Evolutionary conservation across 345 rosid species (phyloP).

Genomic region (Chamaenerion angustifolium): DNA sequence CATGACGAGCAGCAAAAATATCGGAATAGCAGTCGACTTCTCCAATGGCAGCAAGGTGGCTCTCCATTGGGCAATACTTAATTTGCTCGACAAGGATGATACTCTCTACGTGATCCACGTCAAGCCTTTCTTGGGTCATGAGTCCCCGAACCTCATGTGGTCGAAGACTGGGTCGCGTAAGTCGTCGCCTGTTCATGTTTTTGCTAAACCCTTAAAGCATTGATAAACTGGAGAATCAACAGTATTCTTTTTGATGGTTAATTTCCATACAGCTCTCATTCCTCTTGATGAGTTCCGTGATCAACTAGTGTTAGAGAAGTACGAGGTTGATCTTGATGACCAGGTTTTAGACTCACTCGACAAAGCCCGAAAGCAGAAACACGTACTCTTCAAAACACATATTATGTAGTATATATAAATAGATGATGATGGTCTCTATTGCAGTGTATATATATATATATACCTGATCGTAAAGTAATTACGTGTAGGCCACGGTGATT

Average conservation of each 20-base stretch:
- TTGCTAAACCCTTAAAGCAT: too few relatives aligned
- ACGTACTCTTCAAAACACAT: too few relatives aligned
- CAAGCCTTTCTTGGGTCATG: slow-evolving; percentile 16
- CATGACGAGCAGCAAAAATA: slow-evolving; percentile 34
- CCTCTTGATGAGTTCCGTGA: slow-evolving; percentile 65
- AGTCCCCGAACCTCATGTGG: slow-evolving; percentile 37
- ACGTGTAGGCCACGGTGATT: slow-evolving; percentile 40
- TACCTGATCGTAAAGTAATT: not conserved
- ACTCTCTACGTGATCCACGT: slow-evolving; percentile 38
- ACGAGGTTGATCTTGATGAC: slow-evolving; percentile 42
- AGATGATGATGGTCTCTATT: not conserved
- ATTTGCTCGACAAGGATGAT: slow-evolving; percentile 35
- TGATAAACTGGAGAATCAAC: too few relatives aligned
- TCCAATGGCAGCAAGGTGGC: slow-evolving; percentile 59
- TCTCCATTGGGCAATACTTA: slow-evolving; percentile 46
- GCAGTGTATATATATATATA: not conserved
- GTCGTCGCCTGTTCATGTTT: not conserved
- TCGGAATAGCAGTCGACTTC: slow-evolving; percentile 58
- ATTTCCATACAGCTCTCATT: slow-evolving; percentile 37
- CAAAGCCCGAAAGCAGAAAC: slow-evolving; percentile 37
- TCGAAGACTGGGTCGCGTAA: slow-evolving; percentile 39
- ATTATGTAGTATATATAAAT: too few relatives aligned
- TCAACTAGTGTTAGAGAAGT: slow-evolving; percentile 36
- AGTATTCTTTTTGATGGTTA: too few relatives aligned
- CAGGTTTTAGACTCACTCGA: slow-evolving; percentile 63